phyloP scores from a whole-genome alignment of 2,329 filamentous ascomycete genomes.

The Aspergillus glaucus region DNA sequence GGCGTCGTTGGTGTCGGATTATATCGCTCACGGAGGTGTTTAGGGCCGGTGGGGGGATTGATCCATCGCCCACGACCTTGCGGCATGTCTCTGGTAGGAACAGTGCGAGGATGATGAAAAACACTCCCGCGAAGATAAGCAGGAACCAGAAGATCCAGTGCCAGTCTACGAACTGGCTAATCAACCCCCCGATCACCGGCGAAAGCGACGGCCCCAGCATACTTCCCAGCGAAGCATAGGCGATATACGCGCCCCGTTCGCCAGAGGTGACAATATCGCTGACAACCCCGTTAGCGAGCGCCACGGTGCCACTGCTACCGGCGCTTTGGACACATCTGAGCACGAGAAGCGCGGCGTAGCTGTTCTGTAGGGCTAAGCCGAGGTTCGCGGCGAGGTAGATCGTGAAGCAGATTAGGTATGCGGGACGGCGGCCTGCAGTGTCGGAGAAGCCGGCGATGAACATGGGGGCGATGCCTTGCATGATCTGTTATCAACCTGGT shows the following conservation, averaged over 20 bases:
- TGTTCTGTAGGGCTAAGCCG: constrained; percentile 33
- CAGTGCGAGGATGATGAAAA: constrained; percentile 50
- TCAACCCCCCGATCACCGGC: constrained; percentile 58
- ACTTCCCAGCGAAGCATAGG: constrained; percentile 40
- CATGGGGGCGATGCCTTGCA: constrained; percentile 36
- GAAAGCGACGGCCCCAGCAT: constrained; percentile 47
- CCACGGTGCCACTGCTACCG: constrained; percentile 37
- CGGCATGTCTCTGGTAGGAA: constrained; percentile 50
- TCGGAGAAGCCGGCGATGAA: constrained; percentile 49
- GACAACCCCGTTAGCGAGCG: constrained; percentile 35
- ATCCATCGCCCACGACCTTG: constrained; percentile 35
- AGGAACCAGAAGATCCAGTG: constrained; percentile 61
- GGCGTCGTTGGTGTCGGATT: constrained; percentile 17
- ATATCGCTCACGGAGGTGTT: constrained; percentile 18
- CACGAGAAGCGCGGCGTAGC: constrained; percentile 32
- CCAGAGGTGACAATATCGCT: constrained; percentile 43
- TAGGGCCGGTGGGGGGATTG: constrained; percentile 18
- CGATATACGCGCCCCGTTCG: constrained; percentile 57
- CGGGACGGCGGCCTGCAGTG: constrained; percentile 45
- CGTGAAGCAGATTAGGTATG: constrained; percentile 48
- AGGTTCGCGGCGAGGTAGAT: constrained; percentile 40
- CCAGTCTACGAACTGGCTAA: constrained; percentile 62
- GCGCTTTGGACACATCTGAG: constrained; percentile 37
- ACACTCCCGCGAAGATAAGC: constrained; percentile 45
- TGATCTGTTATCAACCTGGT: constrained; percentile 10